Percentiles rank a stretch among this genome's conserved stretches.
phyloP scores from a whole-genome alignment of 768 basidiomycete genomes.

The Lyophyllum atratum region DNA sequence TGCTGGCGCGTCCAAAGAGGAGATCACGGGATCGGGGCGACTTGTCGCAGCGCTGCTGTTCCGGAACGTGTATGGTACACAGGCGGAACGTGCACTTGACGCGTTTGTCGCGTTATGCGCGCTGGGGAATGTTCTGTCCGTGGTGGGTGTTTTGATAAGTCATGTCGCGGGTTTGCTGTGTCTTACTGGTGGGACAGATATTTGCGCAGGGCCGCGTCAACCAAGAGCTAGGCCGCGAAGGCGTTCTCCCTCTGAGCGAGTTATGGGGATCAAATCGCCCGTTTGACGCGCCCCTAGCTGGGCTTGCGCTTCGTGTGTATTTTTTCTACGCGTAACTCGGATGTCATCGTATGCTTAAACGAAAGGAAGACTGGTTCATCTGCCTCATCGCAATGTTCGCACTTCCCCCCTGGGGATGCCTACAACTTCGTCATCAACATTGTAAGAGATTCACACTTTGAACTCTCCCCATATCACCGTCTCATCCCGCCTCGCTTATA shows the following conservation, averaged over 20 bases:
- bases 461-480: too few species aligned
- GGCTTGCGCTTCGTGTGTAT: constrained; percentile 47
- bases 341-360: background rate
- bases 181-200: constrained; percentile 16
- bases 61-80: constrained; percentile 60
- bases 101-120: constrained; percentile 37
- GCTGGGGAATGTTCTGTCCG: constrained; percentile 53
- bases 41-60: constrained; percentile 71
- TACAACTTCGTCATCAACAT: constrained; percentile 57
- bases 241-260: constrained; percentile 52
- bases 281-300: constrained; percentile 55
- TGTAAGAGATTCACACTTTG: constrained; percentile 37
- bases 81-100: constrained; percentile 35
- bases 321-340: background rate
- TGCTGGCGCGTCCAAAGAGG: constrained; percentile 63
- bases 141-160: constrained; percentile 20
- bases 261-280: constrained; percentile 61
- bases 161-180: background rate
- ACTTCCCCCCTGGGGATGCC: constrained; percentile 57
- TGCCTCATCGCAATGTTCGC: constrained; percentile 31
- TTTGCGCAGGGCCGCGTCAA: constrained; percentile 39
- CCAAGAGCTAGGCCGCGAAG: constrained; percentile 60
- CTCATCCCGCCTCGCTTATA: too few species aligned
- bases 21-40: constrained; percentile 58
- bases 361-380: constrained; percentile 26